Base-by-base conservation (phyloP, 805 yeast genomes). In the Wickerhamomyces xylosicus region DNA sequence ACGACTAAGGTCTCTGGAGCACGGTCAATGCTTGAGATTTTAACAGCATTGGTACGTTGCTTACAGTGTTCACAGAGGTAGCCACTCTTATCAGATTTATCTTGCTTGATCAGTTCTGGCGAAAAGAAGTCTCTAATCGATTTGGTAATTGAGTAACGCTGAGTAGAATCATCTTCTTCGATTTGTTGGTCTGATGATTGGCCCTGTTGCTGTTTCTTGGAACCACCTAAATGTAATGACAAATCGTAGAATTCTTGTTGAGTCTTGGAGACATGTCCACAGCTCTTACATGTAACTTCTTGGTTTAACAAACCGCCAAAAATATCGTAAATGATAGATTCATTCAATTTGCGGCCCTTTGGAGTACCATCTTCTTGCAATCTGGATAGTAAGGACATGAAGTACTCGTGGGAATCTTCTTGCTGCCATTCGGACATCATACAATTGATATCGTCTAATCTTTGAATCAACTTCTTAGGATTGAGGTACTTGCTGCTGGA, bases 351-450 rank as follows among this genome's bases (percentile, higher is more conserved):
- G 35, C 66, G 71, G n/a, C 95, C 96, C 54, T 74, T 80, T 29
- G 97, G 97, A 1, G 92, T 86, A 11, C 85, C 72, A 56, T 89
- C 97, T 55, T 89, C 97, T 61, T 89, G 97, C 38, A 89, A 62
- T 38, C 96, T 64, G 7, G 90, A 76, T 70, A 89, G 71, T 44
- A 89, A 65, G 11, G 95, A 85, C 97, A 89, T 89, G 58, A 82
- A 85, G 62, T 89, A 92, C 61, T 92, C 98, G 61, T 92, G 98
- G 1, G 95, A 83, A 61, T 92, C 98, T 60, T 92, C 97, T 59
- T 92, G 98, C 60, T 86, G 89, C 95, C 95, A 89, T 57, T 80
- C 92, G 34, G 87, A 78, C 95, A 89, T 86, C 95, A 85, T 85
- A 57, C 95, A 85, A 59, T 87, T 87, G 51, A 90, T 85, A 51